These are phyloP conservation scores for Phyllachora maydis DNA, from an alignment of 2,329 filamentous ascomycete genomes.

Conservation along the genomic window DNA sequence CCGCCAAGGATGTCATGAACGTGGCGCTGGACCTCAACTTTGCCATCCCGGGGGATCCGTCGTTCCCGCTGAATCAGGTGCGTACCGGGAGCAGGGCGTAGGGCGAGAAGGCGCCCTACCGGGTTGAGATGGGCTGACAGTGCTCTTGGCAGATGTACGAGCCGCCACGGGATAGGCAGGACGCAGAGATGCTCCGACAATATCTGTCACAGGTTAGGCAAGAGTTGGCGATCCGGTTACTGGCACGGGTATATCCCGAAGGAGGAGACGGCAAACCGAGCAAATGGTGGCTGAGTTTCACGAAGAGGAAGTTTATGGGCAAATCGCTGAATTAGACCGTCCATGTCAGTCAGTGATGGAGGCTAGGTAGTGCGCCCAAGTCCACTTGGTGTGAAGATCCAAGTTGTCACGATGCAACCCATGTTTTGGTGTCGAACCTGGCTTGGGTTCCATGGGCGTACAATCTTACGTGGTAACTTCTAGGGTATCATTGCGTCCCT, in stretches of 20 bases:
- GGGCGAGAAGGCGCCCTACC: not conserved
- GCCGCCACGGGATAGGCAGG: constrained; percentile 65
- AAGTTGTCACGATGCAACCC: too few relatives aligned
- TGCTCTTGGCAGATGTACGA: constrained; percentile 51
- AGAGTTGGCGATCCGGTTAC: constrained; percentile 64
- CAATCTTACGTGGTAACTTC: too few relatives aligned
- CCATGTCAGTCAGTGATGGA: too few relatives aligned
- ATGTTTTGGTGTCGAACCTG: too few relatives aligned
- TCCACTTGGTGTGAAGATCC: not conserved
- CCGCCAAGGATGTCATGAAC: constrained; percentile 64
- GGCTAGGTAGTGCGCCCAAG: too few relatives aligned
- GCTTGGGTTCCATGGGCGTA: too few relatives aligned
- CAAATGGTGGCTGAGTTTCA: constrained; percentile 98
- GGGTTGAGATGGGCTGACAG: not conserved
- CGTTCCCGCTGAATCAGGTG: constrained; percentile 80
- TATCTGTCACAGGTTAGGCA: constrained; percentile 88
- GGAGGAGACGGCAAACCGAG: constrained; percentile 44
- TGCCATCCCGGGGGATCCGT: constrained; percentile 80
- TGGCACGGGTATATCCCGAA: constrained; percentile 76
- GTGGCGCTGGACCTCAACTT: constrained; percentile 85
- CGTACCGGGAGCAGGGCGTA: constrained; percentile 5
- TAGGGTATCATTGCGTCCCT: too few relatives aligned
- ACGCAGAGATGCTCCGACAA: constrained; percentile 72
- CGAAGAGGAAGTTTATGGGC: constrained; percentile 99
- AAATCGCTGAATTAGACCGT: too few relatives aligned